A percentile compares a stretch with the other conserved stretches of the same genome.
Evolutionary conservation across 495 filamentous ascomycete species (phyloP).

Genomic region (Neurospora sp.): DNA sequence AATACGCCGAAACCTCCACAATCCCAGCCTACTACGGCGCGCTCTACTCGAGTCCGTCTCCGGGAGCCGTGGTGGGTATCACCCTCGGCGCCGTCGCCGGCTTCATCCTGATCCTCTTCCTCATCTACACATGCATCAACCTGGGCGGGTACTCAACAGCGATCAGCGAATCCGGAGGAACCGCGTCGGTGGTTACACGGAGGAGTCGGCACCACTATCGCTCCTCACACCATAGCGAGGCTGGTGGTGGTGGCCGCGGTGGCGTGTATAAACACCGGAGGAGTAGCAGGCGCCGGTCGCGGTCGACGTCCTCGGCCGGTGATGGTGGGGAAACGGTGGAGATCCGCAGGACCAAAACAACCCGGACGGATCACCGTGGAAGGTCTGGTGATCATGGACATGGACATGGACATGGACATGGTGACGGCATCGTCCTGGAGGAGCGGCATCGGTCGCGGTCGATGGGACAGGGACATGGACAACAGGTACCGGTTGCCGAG

Average conservation of each 20-base stretch:
- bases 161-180: constrained; percentile 14
- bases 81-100: constrained; percentile 74
- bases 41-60: constrained; percentile 44
- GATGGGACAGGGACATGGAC: constrained; percentile 3
- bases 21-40: constrained; percentile 62
- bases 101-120: constrained; percentile 66
- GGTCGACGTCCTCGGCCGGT: not conserved
- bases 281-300: not conserved
- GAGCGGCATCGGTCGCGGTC: constrained; percentile 13
- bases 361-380: constrained; percentile 16
- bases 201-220: constrained; percentile 16
- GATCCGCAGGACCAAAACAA: constrained; percentile 22
- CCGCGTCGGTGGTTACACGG: constrained; percentile 28
- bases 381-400: constrained; percentile 24
- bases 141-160: constrained; percentile 23
- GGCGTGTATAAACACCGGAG: not conserved
- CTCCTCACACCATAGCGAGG: constrained; percentile 1
- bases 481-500: constrained; percentile 20
- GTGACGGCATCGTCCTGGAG: constrained; percentile 6
- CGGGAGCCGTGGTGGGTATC: constrained; percentile 74
- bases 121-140: constrained; percentile 59
- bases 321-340: constrained; percentile 23
- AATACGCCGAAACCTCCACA: constrained; percentile 12
- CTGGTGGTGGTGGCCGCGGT: not conserved
- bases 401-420: constrained; percentile 17